Conservation (phyloP, 73 alveolate species). For the Uronychia binucleata region DNA sequence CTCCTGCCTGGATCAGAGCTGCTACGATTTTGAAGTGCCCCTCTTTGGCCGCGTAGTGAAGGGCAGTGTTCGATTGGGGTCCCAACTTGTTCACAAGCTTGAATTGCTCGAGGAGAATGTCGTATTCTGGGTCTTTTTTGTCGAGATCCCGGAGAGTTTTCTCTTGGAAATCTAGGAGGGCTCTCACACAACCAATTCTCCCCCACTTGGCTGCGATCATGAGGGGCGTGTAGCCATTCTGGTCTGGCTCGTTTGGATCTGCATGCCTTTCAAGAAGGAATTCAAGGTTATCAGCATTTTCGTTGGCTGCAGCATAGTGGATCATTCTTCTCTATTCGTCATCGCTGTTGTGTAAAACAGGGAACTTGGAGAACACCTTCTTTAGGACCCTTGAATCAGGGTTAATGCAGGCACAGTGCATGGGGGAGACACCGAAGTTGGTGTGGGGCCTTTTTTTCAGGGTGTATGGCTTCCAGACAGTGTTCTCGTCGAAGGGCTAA, state of each 20-base stretch:
- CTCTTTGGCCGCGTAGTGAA: conserved; percentile 44
- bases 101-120: background rate
- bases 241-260: conserved; percentile 77
- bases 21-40: conserved; percentile 44
- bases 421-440: conserved; percentile 71
- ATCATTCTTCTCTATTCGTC: conserved; percentile 69
- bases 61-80: conserved; percentile 23
- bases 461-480: conserved; percentile 34
- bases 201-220: conserved; percentile 83
- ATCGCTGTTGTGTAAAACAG: conserved; percentile 71
- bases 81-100: background rate
- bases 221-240: conserved; percentile 77
- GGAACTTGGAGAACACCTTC: conserved; percentile 52
- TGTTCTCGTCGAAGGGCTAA: conserved; percentile 9
- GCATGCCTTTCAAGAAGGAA: conserved; percentile 66
- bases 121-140: conserved; percentile 16
- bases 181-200: conserved; percentile 63
- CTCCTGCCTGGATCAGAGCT: conserved; percentile 52
- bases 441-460: conserved; percentile 64
- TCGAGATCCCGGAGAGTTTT: conserved; percentile 12
- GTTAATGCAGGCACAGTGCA: conserved; percentile 83
- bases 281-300: conserved; percentile 70
- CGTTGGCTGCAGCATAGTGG: conserved; percentile 87
- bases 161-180: conserved; percentile 69
- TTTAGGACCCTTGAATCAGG: conserved; percentile 75